Base-by-base conservation (phyloP, 2,329 filamentous ascomycete genomes). In the Venturia carpophila region DNA sequence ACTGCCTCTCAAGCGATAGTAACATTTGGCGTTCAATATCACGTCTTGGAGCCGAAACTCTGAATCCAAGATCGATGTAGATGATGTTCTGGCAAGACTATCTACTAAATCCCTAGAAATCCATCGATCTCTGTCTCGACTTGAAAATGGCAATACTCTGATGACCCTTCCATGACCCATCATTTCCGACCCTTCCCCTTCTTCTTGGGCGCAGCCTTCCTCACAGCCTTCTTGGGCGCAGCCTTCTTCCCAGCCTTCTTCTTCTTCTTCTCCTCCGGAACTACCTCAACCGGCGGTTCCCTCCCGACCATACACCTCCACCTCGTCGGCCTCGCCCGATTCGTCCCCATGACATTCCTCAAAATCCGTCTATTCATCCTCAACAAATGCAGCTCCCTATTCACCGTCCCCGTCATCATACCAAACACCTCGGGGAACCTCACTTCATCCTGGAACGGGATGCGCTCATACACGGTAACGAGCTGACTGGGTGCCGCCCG, bases 301-400 rank as follows among this genome's bases (percentile, higher is more conserved):
- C 19, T 43, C 37, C 60, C 37, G 43, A 61, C 27, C 27, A 39
- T 61, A 61, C 39, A 21, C 39, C 60, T 61, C 60, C 60, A 61
- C 17, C 60, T 41, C 60, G 60, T 61, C 37, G 39, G 39, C 34
- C 6, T 27, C 30, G 34, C 27, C 37, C 60, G 37, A 61, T 61
- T 61, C 34, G 21, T 61, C 39, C 60, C 60, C 37, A 45, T 45
- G 27, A 61, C 17, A 27, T 61, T 61, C 9, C 37, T 61, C n/a
- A 61, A 42, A 7, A 43, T n/a, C 60, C 60, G 15, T 9, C 39
- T 24, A 7, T 9, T 21, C 37, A 5, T 39, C 37, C 27, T 13
- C 34, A 61, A 27, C 37, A 27, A 27, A 34, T 45, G 13, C 60
- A 61, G 43, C 37, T 61, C 60, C 60, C 17, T n/a, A 61, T 61